A percentile compares a stretch with the other conserved stretches of the same genome.
Evolutionary conservation across 2,329 filamentous ascomycete genomes (phyloP).

Genomic region (Xylaria sp.): DNA sequence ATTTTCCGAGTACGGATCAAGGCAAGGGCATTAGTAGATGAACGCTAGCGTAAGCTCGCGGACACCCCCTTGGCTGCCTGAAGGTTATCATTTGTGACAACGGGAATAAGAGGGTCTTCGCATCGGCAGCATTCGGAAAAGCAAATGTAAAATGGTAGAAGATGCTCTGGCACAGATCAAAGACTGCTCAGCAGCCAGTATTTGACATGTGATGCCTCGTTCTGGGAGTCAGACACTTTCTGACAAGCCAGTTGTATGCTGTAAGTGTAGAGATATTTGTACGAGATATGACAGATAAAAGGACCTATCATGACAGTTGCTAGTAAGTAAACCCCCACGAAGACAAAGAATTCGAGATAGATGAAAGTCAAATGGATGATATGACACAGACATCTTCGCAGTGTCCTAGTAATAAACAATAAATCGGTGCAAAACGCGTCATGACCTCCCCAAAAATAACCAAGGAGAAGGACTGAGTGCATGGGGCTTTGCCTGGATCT

Average conservation of each 20-base stretch:
- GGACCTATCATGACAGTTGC: not conserved
- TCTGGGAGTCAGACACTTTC: not conserved
- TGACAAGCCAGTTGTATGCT: not conserved
- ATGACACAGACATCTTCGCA: not conserved
- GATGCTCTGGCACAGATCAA: not conserved
- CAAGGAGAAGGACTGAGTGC: not conserved
- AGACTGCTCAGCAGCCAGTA: not conserved
- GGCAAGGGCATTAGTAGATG: not conserved
- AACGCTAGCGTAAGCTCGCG: conserved; percentile 11
- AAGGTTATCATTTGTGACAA: not conserved
- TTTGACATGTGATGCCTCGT: conserved; percentile 24
- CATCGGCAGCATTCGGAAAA: not conserved
- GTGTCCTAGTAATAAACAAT: not conserved
- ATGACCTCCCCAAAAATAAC: not conserved
- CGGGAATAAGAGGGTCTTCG: not conserved
- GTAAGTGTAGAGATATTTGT: not conserved
- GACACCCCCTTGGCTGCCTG: not conserved
- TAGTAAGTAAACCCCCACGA: conserved; percentile 15
- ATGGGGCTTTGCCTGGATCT: conserved; percentile 27
- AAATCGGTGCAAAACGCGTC: conserved; percentile 18
- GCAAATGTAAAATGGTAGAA: not conserved
- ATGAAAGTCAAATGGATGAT: not conserved
- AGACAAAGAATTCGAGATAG: not conserved
- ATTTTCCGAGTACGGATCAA: conserved; percentile 5
- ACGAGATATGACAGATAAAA: conserved; percentile 20